Evolutionary conservation across 306 rosid genomes (phyloP).

Genomic region (Dalbergia oliveri): DNA sequence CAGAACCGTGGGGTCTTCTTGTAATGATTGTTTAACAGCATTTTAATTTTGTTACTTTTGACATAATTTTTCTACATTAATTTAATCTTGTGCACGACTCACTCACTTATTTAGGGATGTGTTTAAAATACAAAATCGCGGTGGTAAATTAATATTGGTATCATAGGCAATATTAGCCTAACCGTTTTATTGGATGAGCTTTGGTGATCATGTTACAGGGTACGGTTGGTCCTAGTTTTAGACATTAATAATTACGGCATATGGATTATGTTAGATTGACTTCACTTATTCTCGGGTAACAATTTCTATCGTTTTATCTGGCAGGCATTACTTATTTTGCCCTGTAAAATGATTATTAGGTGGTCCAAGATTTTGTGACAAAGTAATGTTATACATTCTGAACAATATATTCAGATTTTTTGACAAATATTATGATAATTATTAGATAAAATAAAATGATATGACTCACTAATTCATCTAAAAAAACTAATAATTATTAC

Average conservation of each 20-base stretch:
- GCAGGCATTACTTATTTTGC: slow-evolving; percentile 42
- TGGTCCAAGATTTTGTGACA: too few species aligned
- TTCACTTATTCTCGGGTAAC: slow-evolving; percentile 15
- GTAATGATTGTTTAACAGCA: not conserved
- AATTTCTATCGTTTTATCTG: slow-evolving; percentile 31
- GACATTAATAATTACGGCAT: slow-evolving; percentile 35
- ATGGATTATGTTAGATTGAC: slow-evolving; percentile 38
- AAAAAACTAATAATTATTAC: too few species aligned
- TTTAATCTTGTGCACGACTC: not conserved
- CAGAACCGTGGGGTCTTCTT: not conserved
- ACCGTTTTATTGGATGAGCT: not conserved
- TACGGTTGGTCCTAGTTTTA: slow-evolving; percentile 38
- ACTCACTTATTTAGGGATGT: not conserved
- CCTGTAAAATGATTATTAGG: too few species aligned
- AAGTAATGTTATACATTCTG: too few species aligned
- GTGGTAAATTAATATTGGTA: not conserved
- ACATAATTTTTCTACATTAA: not conserved
- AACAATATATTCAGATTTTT: not conserved
- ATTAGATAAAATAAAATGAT: too few species aligned
- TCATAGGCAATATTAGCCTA: not conserved
- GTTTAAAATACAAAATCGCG: not conserved
- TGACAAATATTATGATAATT: too few species aligned
- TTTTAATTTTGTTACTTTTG: not conserved
- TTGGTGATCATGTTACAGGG: slow-evolving; percentile 2
- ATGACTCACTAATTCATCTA: too few species aligned